Evolutionary conservation across 371 early-diverging fungal genomes (phyloP), one percentile per base, ranked within the genome.

Genomic region (Zancudomyces culisetae): DNA sequence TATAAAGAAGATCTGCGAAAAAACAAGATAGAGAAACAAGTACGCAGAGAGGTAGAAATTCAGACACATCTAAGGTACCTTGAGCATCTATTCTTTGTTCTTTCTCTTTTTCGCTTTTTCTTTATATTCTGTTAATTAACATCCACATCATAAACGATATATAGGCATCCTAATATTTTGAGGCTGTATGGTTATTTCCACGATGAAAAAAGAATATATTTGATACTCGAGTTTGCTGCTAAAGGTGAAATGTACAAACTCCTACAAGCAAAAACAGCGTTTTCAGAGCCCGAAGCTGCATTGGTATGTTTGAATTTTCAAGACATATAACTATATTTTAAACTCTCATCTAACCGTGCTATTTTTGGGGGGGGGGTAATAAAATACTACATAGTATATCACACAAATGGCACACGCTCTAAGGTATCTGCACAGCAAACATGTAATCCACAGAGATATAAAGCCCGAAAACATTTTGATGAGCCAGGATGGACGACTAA

Each of bases 151-250:
- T 59, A 23, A 39, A 39, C 54, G 35, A 27, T 8, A 42, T 29
- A 35, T 51, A 51, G 52, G 18, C 97, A 96, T 66, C 81, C 84
- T 3, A 80, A 98, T 68, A 93, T 98, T 49, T 69, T 98, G 13
- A 73, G 96, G 29, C 71, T 98, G 26, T 97, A 85, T 60, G 97
- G 97, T 0, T 97, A 98, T 63, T 99, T 99, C 66, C 87, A 98
- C 68, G 96, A 98, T 60, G 68, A 74, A 35, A 82, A 85, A 47
- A 75, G 84, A 27, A 80, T 98, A 3, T 98, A 90, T 60, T 69
- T 96, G 53, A 90, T 98, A 13, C 69, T 98, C 20, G 99, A 99
- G 66, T 97, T 88, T 70, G 98, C 97, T 12, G 81, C 83, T 23
- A 72, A 85, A 42, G 97, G 98, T 6, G 98, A 96, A 58, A 64